Base-by-base conservation (phyloP, 1,139 yeast species). In the Pichia sp. region DNA sequence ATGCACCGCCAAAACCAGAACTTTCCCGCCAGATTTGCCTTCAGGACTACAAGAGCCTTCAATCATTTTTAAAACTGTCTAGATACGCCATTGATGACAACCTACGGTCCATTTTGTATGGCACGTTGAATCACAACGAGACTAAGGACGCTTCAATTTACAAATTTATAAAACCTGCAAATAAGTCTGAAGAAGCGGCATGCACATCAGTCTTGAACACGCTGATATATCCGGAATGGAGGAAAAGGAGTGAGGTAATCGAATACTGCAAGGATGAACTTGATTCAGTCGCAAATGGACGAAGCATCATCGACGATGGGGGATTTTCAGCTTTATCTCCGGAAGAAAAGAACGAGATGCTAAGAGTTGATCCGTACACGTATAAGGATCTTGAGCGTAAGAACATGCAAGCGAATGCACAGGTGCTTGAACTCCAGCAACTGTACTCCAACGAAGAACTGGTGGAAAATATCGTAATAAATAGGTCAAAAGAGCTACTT, bases 361-460 rank as follows among this genome's bases (percentile, higher is more conserved):
- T 30, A 55, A 55, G 70, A 22, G 43, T 66, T 6, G 73, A 71
- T 46, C 75, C 77, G 1, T 71, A 71, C 42, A 69, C 67, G 3
- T 56, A 59, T 10, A 58, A 63, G 34, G 69, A 67, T 32, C 32
- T 53, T 12, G 43, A 51, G 18, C 54, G 53, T 6, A 50, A 53
- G 17, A 50, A 53, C 18, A 56, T 56, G 13, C 35, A 43, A 6
- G 53, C 52, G 31, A 59, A 53, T 32, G 35, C 27, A 4, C 54
- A 56, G 15, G 55, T 60, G 28, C 47, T 50, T 14, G 45, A 46
- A 3, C 36, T 69, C 12, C 41, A 45, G 11, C 53, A 50, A 13
- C 64, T 69, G 60, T 54, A 61, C 12, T 45, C 51, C 13, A 69
- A 66, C 43, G 72, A 69, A 40, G 44, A 44, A 22, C 45, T 49